Evolutionary conservation across 768 basidiomycete genomes (phyloP), one percentile per base, ranked within the genome.

Genomic region (Podaxis sp.): DNA sequence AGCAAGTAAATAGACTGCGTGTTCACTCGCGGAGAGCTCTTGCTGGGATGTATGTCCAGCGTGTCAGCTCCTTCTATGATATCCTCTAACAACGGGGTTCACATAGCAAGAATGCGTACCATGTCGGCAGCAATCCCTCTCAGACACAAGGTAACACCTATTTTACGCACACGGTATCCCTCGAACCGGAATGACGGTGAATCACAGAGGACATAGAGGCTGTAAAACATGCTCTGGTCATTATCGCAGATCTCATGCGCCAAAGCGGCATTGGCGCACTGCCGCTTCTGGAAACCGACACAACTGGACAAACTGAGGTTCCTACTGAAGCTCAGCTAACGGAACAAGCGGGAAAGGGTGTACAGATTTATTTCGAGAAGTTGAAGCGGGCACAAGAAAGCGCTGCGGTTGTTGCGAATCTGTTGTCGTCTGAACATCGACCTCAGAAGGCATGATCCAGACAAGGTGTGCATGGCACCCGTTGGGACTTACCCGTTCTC

Each of bases 241-340:
- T 72, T 1, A 73, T 87, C 10, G 71, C 75, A 4, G 80, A 86
- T 9, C 62, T 79, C 35, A 72, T 89, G 62, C 77, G 81, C 1
- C 77, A 82, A 55, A 80, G 82, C 0, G 88, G 88, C n/a, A 79
- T 89, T 16, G 89, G 88, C 1, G 87, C 84, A 1, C 77, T 87
- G 50, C 87, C 88, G 1, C 63, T 86, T 9, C 70, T 82, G 11
- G 54, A 48, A 27, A 46, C 27, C 0, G 44, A 59, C 10, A 10
- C 47, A 2, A 42, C 37, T 14, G 50, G 55, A 16, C 47, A 57
- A 42, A 42, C 55, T 37, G 38, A 54, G 18, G 16, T 32, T 11
- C 82, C 78, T 1, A 76, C 72, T 0, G 84, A 85, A 66, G 76
- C 79, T 6, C 73, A 81, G 60, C 69, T 86, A 23, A 67, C 84